Base-by-base conservation (phyloP, 352 stramenopile genomes). In the Globisporangium irregulare region DNA sequence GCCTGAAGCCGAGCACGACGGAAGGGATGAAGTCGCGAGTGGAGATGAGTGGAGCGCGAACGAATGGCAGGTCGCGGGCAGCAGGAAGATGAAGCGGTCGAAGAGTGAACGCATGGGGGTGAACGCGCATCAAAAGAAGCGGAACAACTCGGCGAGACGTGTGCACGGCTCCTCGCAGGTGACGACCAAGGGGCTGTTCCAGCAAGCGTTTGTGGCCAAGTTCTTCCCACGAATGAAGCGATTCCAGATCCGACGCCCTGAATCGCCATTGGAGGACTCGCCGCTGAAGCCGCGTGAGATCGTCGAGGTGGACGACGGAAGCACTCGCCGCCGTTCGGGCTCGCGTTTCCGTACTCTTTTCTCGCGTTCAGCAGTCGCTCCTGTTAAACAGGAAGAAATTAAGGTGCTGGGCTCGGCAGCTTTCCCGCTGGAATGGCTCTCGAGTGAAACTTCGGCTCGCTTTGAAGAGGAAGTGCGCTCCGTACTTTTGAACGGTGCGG, bases 391-490 rank as follows among this genome's bases (percentile, higher is more conserved):
- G 22, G 57, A 63, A 5, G 34, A 22, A 8, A 12, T 34, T 9
- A 50, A 60, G n/a, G 20, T 24, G 3, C 12, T 36, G 22, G 54
- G 58, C 3, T 46, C 32, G 4, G 6, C 41, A 22, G 20, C 12
- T 7, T 77, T 27, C 69, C 72, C 32, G 61, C 66, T 29, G 32
- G 77, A 76, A 58, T 91, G 81, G 80, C 62, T 87, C 32, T 65
- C 62, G 14, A 90, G 76, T 6, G 79, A 88, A 34, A 67, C 76
- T 3, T 71, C 77, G 20, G 57, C 79, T 10, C 66, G 54, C 34
- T 90, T 91, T 32, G 79, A 85, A 10, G 60, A 77, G 0, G 51
- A 86, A 34, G 73, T 92, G 24, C 68, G 76, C 15, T 75, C 69
- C 18, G 69, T 86, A 57, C 64, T 75, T 6, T 60, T 66, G 4